phyloP scores from a whole-genome alignment of 495 filamentous ascomycete species.

The Chlorociboria aeruginascens region DNA sequence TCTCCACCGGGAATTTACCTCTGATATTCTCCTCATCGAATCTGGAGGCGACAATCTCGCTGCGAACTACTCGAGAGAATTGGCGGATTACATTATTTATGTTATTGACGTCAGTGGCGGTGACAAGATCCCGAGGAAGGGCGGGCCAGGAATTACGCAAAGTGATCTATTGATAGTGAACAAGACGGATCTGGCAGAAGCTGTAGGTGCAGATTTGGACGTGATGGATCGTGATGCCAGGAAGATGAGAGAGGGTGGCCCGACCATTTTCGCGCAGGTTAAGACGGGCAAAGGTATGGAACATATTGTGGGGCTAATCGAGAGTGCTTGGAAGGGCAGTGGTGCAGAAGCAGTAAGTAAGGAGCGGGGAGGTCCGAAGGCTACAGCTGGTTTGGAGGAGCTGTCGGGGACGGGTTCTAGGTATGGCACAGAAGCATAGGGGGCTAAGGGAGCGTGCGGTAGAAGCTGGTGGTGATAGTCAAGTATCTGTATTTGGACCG shows the following conservation, averaged over 20 bases:
- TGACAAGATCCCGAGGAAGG: conserved; percentile 93
- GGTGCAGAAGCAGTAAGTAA: conserved; percentile 56
- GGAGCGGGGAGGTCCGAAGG: conserved; percentile 36
- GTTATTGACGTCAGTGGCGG: conserved; percentile 97
- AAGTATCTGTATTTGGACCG: too few species aligned
- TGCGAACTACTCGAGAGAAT: conserved; percentile 86
- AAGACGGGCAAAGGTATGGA: conserved; percentile 80
- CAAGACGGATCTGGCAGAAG: conserved; percentile 89
- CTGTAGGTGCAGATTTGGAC: conserved; percentile 76
- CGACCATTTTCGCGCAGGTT: conserved; percentile 94
- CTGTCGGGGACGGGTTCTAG: neutral
- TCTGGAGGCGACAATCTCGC: conserved; percentile 92
- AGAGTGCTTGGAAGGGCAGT: conserved; percentile 85
- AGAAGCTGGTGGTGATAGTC: too few species aligned
- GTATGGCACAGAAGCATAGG: too few species aligned
- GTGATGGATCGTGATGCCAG: conserved; percentile 94
- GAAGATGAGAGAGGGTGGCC: conserved; percentile 92
- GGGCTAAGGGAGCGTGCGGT: too few species aligned
- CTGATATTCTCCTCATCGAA: conserved; percentile 78
- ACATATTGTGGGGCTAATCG: conserved; percentile 74
- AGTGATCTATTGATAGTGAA: conserved; percentile 87
- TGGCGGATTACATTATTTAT: conserved; percentile 96
- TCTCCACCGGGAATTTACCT: conserved; percentile 62
- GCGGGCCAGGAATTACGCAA: conserved; percentile 93
- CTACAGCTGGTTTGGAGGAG: conserved; percentile 31